Percentiles rank a stretch among this genome's conserved stretches.
These are phyloP conservation scores for Raphanus raphanistrum DNA, from an alignment of 345 rosid species.

Conservation along the genomic window DNA sequence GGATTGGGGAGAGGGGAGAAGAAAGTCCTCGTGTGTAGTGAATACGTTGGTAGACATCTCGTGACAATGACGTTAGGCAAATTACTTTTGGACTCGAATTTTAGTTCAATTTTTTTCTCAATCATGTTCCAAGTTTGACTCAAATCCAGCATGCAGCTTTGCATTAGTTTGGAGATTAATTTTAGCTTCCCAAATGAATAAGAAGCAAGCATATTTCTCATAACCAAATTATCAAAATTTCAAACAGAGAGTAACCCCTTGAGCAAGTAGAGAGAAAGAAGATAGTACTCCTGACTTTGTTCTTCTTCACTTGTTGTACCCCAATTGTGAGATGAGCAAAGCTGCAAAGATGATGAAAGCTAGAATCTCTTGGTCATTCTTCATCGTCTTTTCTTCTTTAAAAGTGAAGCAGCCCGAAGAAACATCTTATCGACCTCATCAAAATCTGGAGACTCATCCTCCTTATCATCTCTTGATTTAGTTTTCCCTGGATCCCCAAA, in stretches of 20 bases:
- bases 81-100: neutral
- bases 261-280: constrained; percentile 4
- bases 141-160: neutral
- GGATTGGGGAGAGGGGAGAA: neutral
- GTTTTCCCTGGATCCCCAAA: neutral
- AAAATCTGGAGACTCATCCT: constrained; percentile 49
- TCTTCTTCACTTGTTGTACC: neutral
- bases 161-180: neutral
- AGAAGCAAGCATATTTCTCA: neutral
- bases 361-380: neutral
- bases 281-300: neutral
- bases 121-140: neutral
- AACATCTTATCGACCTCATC: constrained; percentile 86
- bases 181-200: neutral
- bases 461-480: neutral
- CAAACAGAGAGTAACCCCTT: neutral
- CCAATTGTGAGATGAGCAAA: neutral
- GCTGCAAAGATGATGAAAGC: neutral
- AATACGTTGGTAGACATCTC: neutral
- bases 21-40: neutral
- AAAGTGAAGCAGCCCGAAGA: constrained; percentile 73
- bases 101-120: neutral
- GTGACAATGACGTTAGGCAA: neutral
- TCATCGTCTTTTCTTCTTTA: constrained; percentile 61
- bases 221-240: constrained; percentile 6